Percentiles rank a stretch among this genome's conserved stretches.
Conservation (phyloP, 164 flowering plant species). For the Magnolia changhungtana region DNA sequence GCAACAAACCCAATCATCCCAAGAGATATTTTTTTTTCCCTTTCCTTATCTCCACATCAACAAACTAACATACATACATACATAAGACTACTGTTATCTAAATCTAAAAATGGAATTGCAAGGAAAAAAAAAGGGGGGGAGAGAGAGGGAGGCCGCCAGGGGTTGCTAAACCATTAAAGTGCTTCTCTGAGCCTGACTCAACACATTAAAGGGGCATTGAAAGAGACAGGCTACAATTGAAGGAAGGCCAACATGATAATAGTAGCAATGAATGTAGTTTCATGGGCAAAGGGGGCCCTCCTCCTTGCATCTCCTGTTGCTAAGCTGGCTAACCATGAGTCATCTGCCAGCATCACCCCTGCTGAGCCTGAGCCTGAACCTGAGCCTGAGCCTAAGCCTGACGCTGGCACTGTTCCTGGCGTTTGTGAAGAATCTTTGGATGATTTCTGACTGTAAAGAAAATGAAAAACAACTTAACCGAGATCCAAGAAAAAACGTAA, state of each 20-base stretch:
- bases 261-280: constrained; percentile 18
- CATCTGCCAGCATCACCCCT: constrained; percentile 18
- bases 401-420: constrained; percentile 7
- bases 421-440: constrained; percentile 28
- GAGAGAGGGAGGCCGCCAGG: no score
- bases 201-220: neutral
- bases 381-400: constrained; percentile 10
- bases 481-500: neutral
- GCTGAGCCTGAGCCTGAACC: constrained; percentile 5
- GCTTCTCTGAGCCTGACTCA: neutral
- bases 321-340: constrained; percentile 38
- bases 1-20: constrained; percentile 1
- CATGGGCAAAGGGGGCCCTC: constrained; percentile 10
- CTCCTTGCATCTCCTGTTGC: constrained; percentile 30
- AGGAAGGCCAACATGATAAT: constrained; percentile 17
- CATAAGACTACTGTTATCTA: neutral
- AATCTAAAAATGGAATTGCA: constrained; percentile 3
- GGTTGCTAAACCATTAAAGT: neutral
- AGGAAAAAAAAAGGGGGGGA: no score
- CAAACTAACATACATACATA: neutral
- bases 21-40: neutral
- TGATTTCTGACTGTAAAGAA: constrained; percentile 43
- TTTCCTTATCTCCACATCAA: neutral
- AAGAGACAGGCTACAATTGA: constrained; percentile 14
- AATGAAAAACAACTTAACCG: neutral